Base-by-base conservation (phyloP, 768 basidiomycete species). In the Mycena kentingensis region DNA sequence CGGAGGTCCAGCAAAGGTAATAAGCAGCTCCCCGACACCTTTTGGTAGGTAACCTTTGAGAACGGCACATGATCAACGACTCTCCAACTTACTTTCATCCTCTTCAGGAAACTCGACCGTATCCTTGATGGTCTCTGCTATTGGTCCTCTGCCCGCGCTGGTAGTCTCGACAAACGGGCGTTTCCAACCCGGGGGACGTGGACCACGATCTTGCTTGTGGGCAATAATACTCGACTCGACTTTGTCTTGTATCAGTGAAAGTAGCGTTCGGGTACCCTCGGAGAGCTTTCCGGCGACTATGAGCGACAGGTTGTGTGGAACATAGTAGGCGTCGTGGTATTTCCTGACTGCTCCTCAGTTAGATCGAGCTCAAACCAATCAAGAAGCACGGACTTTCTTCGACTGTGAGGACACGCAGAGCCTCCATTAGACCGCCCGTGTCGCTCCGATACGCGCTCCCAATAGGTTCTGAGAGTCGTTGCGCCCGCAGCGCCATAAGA, bases 361-460 rank as follows among this genome's bases (percentile, higher is more conserved):
- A n/a, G n/a, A n/a, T n/a, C n/a, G n/a, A n/a, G 18, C 51, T 32
- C 55, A 39, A 26, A 55, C 26, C 2, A 49, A n/a, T n/a, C n/a
- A n/a, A 5, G 26, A 4, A 19, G 59, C 19, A 16, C 72, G 64
- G 69, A 95, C 94, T 97, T 77, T 97, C 86, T 58, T 97, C 86
- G 21, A 93, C 85, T 2, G 84, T 87, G 54, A 99, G 75, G 13
- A 85, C 80, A 22, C 97, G 82, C 22, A 99, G 73, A 2, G 92
- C 91, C 55, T 90, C 85, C 92, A 98, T 94, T 31, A 98, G 71
- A 25, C 97, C 97, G 19, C 97, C 97, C 0, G 95, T 98, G 77
- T 99, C 97, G 60, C 93, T 95, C 24, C 95, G 82, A 64, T 98
- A 97, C 6, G 84, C 97, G 65, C 90, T 98, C n/a, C 79, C 83